phyloP scores from a whole-genome alignment of 108 stramenopile genomes.

The Nitzschia inconspicua region DNA sequence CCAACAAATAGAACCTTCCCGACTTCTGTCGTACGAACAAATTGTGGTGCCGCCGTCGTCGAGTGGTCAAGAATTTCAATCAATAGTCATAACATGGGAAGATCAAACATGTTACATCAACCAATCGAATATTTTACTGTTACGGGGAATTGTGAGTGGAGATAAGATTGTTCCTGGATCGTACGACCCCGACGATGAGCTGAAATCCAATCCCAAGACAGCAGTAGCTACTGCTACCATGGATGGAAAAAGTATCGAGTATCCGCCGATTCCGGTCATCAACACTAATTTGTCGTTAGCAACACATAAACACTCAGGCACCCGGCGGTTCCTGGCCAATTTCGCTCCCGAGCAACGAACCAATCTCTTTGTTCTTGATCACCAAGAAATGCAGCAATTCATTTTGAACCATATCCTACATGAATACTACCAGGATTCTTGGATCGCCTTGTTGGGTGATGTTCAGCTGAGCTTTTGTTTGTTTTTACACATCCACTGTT shows the following conservation, averaged over 20 bases:
- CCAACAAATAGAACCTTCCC: slow-evolving; percentile 8
- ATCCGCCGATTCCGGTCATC: slow-evolving; percentile 76
- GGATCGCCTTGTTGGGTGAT: slow-evolving; percentile 64
- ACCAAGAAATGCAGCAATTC: neutral
- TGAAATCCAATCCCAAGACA: neutral
- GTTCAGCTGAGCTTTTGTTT: slow-evolving; percentile 68
- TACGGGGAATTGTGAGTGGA: slow-evolving; percentile 30
- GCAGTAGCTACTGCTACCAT: neutral
- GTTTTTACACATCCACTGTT: slow-evolving; percentile 71
- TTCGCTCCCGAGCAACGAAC: slow-evolving; percentile 58
- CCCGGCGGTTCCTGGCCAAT: slow-evolving; percentile 46
- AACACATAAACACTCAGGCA: slow-evolving; percentile 54
- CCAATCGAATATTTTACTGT: neutral
- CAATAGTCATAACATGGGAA: neutral
- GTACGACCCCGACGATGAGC: slow-evolving; percentile 28
- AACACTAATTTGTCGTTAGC: slow-evolving; percentile 27
- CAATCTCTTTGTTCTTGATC: slow-evolving; percentile 26
- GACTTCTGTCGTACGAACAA: slow-evolving; percentile 40
- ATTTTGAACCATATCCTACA: slow-evolving; percentile 34
- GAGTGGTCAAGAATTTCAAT: neutral
- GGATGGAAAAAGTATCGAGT: slow-evolving; percentile 47
- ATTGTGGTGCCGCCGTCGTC: slow-evolving; percentile 40
- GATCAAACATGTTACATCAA: slow-evolving; percentile 22
- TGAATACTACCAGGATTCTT: slow-evolving; percentile 30
- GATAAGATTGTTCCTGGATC: slow-evolving; percentile 68